Base-by-base conservation (phyloP, 2,329 filamentous ascomycete species). In the Trichoderma citrinoviride region DNA sequence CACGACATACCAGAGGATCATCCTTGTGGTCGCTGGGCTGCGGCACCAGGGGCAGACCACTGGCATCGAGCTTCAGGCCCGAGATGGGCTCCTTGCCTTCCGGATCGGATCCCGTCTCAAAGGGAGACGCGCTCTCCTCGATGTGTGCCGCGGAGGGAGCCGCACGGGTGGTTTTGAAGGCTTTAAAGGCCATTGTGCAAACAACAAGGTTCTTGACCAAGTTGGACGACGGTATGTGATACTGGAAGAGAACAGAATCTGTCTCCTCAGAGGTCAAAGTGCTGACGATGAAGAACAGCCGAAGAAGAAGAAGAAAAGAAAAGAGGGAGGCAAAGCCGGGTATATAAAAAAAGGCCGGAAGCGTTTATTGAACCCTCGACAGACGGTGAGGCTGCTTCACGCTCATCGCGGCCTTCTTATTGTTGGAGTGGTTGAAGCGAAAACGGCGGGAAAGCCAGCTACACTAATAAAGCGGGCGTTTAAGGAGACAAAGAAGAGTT, bases 11-110 rank as follows among this genome's bases (percentile, higher is more conserved):
- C 47, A 61, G 17, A n/a, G 58, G 58, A 52, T 61, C 58, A 53
- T 61, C 58, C 23, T 61, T 61, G 47, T 61, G 58, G 47, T 61
- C 58, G 37, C 58, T 61, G 12, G 58, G 58, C 58, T 61, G 58
- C 25, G 58, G 58, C 19, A 61, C 58, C 47, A 61, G 25, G 53
- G 58, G 58, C 37, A 61, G 19, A 8, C 58, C 58, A 12, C 25
- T 27, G n/a, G 37, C 23, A 53, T 61, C 58, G 23, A 61, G 58
- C 47, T 61, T 61, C 1, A 61, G 33, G 7, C 52, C 46, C 47
- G 58, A 53, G 21, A 29, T 27, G 10, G 46, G 58, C 46, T 61
- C 58, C 37, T 61, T 61, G 37, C 58, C n/a, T 23, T 61, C 58
- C 33, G 33, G 33, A 37, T 37, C 33, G 14, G 33, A n/a, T 19